Base-by-base conservation (phyloP, 1,284 basidiomycete species). In the Rhodotorula mucilaginosa region DNA sequence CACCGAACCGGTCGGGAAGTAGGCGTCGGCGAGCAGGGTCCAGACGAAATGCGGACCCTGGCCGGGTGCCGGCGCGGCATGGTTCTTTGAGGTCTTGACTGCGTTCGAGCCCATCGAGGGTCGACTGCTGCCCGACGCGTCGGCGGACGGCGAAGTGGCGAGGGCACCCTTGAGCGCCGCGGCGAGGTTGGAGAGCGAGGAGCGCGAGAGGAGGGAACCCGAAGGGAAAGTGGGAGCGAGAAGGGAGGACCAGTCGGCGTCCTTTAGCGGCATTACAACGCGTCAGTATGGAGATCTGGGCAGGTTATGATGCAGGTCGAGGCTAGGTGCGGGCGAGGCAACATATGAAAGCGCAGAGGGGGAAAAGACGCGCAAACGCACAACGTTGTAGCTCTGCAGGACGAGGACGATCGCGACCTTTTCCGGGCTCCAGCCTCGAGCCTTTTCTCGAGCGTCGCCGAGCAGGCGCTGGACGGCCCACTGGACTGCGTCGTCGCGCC, bases 1-100 rank as follows among this genome's bases (percentile, higher is more conserved):
- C 7, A 44, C n/a, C 2, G 54, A 3, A 5, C 44, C n/a, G 21
- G 63, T 8, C 18, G 88, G 84, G 65, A 96, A 86, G 73, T 93
- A 87, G 62, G 85, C 84, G 74, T 92, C 89, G 52, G 97, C 83
- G 69, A 98, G 87, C 68, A 88, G 82, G 76, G 90, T 88, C 96
- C 96, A 98, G 39, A 90, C 91, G 79, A 92, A 95, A 79, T 97
- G 96, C 47, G 95, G 84, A 78, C 95, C 90, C 65, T 94, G 88
- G 79, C 92, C 95, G 2, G 86, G 84, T 23, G 89, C 89, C 29
- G 85, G 82, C 10, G 84, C 81, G 8, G 69, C 72, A 29, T 65
- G 69, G 48, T 70, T 74, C 64, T 76, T 77, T 44, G 72, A 63
- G 21, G 73, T 74, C 69, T 76, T 74, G 62, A 72, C 68, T 18